Percentiles rank a stretch among this genome's conserved stretches.
Evolutionary conservation across 306 rosid species (phyloP).

Genomic region (Psophocarpus tetragonolobus): DNA sequence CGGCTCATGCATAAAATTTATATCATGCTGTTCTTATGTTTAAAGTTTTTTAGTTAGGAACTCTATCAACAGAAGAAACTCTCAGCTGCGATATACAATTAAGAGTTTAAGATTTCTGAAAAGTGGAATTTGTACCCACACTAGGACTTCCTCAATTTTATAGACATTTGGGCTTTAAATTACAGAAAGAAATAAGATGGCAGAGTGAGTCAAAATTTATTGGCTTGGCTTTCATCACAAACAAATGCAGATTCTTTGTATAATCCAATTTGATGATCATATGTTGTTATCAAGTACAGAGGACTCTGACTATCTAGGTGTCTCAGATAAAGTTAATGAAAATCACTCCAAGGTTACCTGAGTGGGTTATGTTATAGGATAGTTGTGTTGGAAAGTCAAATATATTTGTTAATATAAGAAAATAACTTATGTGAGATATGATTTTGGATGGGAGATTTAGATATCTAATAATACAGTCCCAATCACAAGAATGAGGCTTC

Average conservation of each 20-base stretch:
- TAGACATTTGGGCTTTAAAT: not conserved
- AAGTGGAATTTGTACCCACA: not conserved
- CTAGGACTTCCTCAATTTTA: not conserved
- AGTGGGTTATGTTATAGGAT: too few relatives aligned
- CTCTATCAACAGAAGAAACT: not conserved
- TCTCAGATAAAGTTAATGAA: too few relatives aligned
- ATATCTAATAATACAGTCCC: too few relatives aligned
- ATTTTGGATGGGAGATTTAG: too few relatives aligned
- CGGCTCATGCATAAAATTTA: not conserved
- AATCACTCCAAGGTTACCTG: too few relatives aligned
- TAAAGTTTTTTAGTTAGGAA: too few relatives aligned
- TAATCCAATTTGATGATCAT: not conserved
- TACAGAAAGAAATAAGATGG: not conserved
- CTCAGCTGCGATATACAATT: not conserved
- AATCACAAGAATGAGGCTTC: too few relatives aligned
- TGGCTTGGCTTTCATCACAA: not conserved
- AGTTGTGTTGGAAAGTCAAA: too few relatives aligned
- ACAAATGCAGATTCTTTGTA: not conserved
- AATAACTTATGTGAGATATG: too few relatives aligned
- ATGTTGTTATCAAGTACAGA: not conserved
- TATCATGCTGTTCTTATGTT: not conserved
- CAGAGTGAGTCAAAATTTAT: not conserved
- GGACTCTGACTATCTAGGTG: not conserved
- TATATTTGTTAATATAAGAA: too few relatives aligned
- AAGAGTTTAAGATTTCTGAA: not conserved